phyloP scores from a whole-genome alignment of 805 yeast genomes.

The Vanderwaltozyma verrucispora region DNA sequence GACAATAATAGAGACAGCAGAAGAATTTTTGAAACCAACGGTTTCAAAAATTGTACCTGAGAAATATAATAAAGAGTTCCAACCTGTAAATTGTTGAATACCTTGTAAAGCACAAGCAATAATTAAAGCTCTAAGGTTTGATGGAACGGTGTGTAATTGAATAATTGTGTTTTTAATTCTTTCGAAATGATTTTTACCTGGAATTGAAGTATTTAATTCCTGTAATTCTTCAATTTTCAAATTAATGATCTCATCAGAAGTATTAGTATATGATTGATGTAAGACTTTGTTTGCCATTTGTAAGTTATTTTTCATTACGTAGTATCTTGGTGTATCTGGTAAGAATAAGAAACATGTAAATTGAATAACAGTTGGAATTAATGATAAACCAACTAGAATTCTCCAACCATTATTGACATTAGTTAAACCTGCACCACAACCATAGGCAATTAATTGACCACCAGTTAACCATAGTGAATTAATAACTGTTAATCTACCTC shows the following conservation, averaged over 20 bases:
- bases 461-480: constrained; percentile 88
- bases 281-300: constrained; percentile 63
- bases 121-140: constrained; percentile 80
- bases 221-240: constrained; percentile 59
- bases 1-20: constrained; percentile 89
- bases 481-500: constrained; percentile 85
- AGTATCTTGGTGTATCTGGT: constrained; percentile 93
- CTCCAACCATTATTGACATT: constrained; percentile 83
- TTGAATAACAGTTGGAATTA: constrained; percentile 79
- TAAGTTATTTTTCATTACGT: constrained; percentile 57
- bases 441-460: constrained; percentile 92
- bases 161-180: constrained; percentile 52
- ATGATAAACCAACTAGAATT: constrained; percentile 77
- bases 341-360: constrained; percentile 67
- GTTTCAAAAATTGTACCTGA: constrained; percentile 86
- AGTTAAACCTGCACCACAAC: constrained; percentile 79
- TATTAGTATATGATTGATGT: constrained; percentile 48
- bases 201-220: constrained; percentile 34
- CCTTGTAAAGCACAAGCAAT: constrained; percentile 93
- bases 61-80: constrained; percentile 93
- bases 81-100: constrained; percentile 93
- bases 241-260: constrained; percentile 53
- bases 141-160: constrained; percentile 54
- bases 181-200: constrained; percentile 37
- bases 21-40: constrained; percentile 78